These are phyloP conservation scores for Colletotrichum brevisporum DNA, from an alignment of 2,329 filamentous ascomycete species.

Conservation along the genomic window DNA sequence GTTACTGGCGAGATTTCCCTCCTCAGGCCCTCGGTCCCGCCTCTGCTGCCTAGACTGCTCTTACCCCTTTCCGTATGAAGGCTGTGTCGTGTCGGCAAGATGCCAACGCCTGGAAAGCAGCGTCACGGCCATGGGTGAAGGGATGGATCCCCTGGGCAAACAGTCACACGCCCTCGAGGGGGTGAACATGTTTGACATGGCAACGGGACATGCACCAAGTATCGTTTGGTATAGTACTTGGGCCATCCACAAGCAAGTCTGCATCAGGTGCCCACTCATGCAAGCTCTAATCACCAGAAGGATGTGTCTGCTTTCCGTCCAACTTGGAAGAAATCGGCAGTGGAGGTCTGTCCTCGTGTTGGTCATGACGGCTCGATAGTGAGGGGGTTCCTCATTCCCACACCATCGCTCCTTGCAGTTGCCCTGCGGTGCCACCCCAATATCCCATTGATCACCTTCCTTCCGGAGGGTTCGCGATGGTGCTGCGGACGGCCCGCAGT, in stretches of 20 bases:
- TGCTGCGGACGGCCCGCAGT: constrained; percentile 25
- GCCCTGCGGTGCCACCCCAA: constrained; percentile 17
- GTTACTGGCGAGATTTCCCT: neutral
- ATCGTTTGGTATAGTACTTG: constrained; percentile 39
- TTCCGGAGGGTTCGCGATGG: constrained; percentile 9
- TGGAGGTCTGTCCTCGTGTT: constrained; percentile 17
- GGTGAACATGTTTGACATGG: neutral
- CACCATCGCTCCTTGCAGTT: constrained; percentile 16
- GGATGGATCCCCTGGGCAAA: constrained; percentile 10
- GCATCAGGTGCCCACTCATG: constrained; percentile 35
- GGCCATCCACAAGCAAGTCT: constrained; percentile 24
- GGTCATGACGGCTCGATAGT: constrained; percentile 16
- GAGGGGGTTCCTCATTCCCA: constrained; percentile 6
- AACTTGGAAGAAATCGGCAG: constrained; percentile 1
- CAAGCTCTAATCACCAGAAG: constrained; percentile 30
- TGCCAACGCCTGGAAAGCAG: constrained; percentile 8
- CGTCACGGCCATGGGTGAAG: constrained; percentile 11
- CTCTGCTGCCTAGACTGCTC: constrained; percentile 10
- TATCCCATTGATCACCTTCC: constrained; percentile 3
- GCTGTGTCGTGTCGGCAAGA: constrained; percentile 6
- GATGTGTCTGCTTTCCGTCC: constrained; percentile 21
- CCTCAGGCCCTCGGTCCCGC: constrained; percentile 17
- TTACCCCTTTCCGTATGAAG: constrained; percentile 24
- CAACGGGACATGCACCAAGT: constrained; percentile 24
- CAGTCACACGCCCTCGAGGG: constrained; percentile 6